Percentiles rank a stretch among this genome's conserved stretches.
These are phyloP conservation scores for Pichia manshurica DNA, from an alignment of 805 yeast genomes.

Conservation along the genomic window DNA sequence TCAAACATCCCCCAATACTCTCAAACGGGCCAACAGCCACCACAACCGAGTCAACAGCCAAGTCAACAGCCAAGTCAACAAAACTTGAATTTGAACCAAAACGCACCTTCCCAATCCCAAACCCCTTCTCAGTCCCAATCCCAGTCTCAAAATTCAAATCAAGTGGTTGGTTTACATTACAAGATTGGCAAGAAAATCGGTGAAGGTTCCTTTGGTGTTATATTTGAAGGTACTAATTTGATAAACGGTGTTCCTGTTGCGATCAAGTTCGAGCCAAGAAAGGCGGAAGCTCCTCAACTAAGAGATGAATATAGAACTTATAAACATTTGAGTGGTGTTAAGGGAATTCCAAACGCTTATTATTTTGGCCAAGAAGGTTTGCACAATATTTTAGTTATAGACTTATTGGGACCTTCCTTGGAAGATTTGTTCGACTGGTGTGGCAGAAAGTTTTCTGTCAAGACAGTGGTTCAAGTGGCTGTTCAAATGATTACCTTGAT, in stretches of 20 bases:
- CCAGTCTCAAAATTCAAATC: constrained; percentile 28
- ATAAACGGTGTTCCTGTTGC: constrained; percentile 92
- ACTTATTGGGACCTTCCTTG: constrained; percentile 88
- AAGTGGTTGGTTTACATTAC: constrained; percentile 90
- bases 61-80: constrained; percentile 11
- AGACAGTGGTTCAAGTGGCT: constrained; percentile 90
- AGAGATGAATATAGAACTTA: constrained; percentile 97
- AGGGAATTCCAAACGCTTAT: constrained; percentile 93
- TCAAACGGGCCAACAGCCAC: constrained; percentile 14
- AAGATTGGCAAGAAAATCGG: constrained; percentile 97
- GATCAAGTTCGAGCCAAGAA: constrained; percentile 94
- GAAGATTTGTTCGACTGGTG: constrained; percentile 99
- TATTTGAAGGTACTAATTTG: constrained; percentile 91
- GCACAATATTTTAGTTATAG: constrained; percentile 91
- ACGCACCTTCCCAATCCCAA: constrained; percentile 5
- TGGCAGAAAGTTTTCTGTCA: constrained; percentile 78
- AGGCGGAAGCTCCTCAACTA: constrained; percentile 94
- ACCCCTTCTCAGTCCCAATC: not conserved
- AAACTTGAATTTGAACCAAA: constrained; percentile 20
- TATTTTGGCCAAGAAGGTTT: constrained; percentile 98
- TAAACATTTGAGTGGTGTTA: constrained; percentile 72
- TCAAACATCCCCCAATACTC: constrained; percentile 29
- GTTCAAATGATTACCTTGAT: constrained; percentile 90
- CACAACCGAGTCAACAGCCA: constrained; percentile 17
- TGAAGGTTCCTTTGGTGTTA: constrained; percentile 97